Evolutionary conservation across 2,329 filamentous ascomycete genomes (phyloP), one percentile per base, ranked within the genome.

Genomic region (Hypoxylon sp.): DNA sequence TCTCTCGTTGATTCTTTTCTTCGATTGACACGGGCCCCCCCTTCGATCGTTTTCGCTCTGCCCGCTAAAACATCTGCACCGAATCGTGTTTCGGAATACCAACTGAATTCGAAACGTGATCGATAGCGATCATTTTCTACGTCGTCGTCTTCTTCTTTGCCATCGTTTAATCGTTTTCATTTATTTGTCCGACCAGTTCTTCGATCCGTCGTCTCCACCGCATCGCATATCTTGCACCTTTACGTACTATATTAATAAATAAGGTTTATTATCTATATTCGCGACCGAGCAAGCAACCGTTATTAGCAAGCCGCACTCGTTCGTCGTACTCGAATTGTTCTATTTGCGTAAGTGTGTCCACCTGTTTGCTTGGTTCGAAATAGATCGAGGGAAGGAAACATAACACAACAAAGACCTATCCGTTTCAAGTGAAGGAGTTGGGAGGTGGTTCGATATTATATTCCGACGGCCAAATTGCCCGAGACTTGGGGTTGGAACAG

Each of bases 211-310:
- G 6, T 25, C 43, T 40, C 51, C 52, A 50, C 45, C 52, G 37
- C 42, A 53, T 49, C 54, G 47, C 45, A 38, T 44, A 23, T 36
- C 38, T 45, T 53, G 45, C 53, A 43, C 30, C 46, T 59, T 57
- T 57, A 53, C 49, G 45, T 54, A 57, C 42, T 59, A 49, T 57
- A 60, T 60, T 60, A 60, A 60, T 60, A 57, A 55, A 46, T 50
- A 52, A 52, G 51, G 41, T 55, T 53, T 23, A 25, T 9, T 42
- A 30, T 43, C 51, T 50, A 50, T 57, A 37, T 36, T 44, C 32
- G 44, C 48, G 15, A 51, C 40, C 27, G 26, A 20, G 29, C 40
- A 43, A 52, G 50, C 46, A 17, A 52, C 49, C 44, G 37, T 36
- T 47, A 36, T 26, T 37, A 54, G 51, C 52, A 52, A 55, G 29